Base-by-base conservation (phyloP, 495 filamentous ascomycete species). In the Penicillium paradoxum region DNA sequence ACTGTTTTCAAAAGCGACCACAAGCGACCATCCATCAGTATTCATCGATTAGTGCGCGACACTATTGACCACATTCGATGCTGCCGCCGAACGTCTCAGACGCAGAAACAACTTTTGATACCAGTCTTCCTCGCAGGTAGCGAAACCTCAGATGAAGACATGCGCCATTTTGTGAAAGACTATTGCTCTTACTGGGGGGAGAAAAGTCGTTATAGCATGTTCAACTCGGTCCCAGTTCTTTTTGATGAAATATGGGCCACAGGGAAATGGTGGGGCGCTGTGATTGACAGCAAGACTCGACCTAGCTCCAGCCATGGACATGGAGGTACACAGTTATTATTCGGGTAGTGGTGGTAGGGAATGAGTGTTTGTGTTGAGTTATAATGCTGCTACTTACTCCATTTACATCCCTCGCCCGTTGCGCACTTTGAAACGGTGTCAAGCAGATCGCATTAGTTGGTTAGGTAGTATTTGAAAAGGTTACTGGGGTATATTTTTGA, bases 101-200 rank as follows among this genome's bases (percentile, higher is more conserved):
- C 54, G 7, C 58, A 61, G 24, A 66, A 62, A 44, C 65, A 66
- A 39, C 51, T 63, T 1, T 42, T 68, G 0, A 42, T 68, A n/a
- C 64, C 61, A 0, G 44, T 69, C 1, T 69, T 69, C 42, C 43
- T 69, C 3, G 66, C 66, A 6, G 66, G 61, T 7, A 64, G 65
- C 43, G 63, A 68, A 33, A 64, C 58, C 7, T 18, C 24, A 6
- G 60, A 66, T 51, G 51, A 30, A 10, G 55, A 57, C 32, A 55
- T 56, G 54, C 53, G 51, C 10, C 25, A 53, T n/a, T 53, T 57
- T 33, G 56, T 56, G 11, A 51, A 37, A 18, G 50, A 64, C 6
- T 66, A 59, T 27, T 66, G 65, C 53, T 21, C 34, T 1, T 41
- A 41, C 4, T 41, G 39, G 39, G 39, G 39, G 1, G 39, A 48